These are phyloP conservation scores for Teunomyces gatunensis DNA, from an alignment of 805 yeast genomes.

Conservation along the genomic window DNA sequence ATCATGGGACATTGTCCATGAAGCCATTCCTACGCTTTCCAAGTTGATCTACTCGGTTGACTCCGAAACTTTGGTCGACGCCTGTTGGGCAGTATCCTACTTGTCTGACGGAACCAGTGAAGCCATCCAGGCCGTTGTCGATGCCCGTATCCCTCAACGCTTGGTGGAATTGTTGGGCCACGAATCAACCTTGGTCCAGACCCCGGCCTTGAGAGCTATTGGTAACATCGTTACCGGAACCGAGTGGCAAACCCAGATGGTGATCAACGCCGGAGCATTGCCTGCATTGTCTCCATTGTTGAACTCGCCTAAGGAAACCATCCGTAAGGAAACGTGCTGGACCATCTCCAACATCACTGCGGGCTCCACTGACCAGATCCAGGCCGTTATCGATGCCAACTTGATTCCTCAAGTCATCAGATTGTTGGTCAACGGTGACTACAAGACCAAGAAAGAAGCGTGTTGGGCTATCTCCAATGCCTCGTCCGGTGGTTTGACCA, in stretches of 20 bases:
- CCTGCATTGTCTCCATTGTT: conserved; percentile 79
- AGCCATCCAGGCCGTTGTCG: conserved; percentile 95
- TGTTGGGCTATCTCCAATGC: conserved; percentile 99
- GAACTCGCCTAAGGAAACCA: conserved; percentile 82
- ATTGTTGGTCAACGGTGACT: conserved; percentile 77
- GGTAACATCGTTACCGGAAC: conserved; percentile 98
- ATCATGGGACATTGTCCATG: conserved; percentile 83
- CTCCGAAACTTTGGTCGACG: conserved; percentile 91
- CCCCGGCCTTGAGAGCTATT: conserved; percentile 95
- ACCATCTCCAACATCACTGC: conserved; percentile 97
- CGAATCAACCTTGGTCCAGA: conserved; percentile 82
- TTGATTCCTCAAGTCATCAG: conserved; percentile 88
- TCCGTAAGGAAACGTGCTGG: conserved; percentile 98
- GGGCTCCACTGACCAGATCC: conserved; percentile 92
- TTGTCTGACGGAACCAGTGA: conserved; percentile 89
- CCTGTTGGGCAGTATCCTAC: conserved; percentile 98
- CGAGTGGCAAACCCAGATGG: conserved; percentile 92
- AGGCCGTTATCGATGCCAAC: conserved; percentile 93
- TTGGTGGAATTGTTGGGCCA: conserved; percentile 87
- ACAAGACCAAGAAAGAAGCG: conserved; percentile 96
- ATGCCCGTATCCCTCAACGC: conserved; percentile 92
- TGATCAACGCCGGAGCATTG: conserved; percentile 88
- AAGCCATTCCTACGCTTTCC: conserved; percentile 88
- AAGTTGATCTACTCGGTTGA: conserved; percentile 88
- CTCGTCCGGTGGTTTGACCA: conserved; percentile 87